Evolutionary conservation across 768 basidiomycete genomes (phyloP), one percentile per base, ranked within the genome.

Genomic region (Coprinopsis cinerea): DNA sequence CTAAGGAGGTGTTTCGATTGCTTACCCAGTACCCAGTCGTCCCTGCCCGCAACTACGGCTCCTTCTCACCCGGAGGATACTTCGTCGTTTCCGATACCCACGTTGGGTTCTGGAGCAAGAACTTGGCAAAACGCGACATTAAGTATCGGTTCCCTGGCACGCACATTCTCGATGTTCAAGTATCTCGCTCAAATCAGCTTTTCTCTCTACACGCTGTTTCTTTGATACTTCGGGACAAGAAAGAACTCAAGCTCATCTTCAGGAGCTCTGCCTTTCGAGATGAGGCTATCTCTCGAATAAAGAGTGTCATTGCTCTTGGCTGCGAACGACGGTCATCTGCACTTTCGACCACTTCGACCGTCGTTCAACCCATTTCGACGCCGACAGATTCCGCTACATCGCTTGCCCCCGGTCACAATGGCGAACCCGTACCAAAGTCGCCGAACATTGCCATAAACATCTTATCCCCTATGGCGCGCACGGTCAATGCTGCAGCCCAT

Each of bases 191-290:
- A 6, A 10, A 17, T 39, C 18, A 17, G 37, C 18, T n/a, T n/a
- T n/a, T 39, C 6, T 39, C 37, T 7, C 13, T 39, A 7, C 57
- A 66, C 51, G 77, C 75, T 4, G 55, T 82, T 43, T 57, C 65
- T 4, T 55, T 83, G 10, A 64, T 72, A 42, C 64, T 80, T 9
- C 67, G 71, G 25, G 76, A 74, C n/a, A 72, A 73, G 41, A 49
- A 62, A 2, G 69, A 75, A 45, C 55, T 80, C 22, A 64, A 63
- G n/a, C 73, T 84, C 52, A 67, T 75, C 20, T 83, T 84, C 62
- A 70, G 67, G 56, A 66, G 64, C 1, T 53, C 57, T 14, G 60
- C 63, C 1, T 49, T 64, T 3, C 63, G 81, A 20, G 74, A 78
- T 46, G 72, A 80, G 49, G 76, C 70, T 2, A 57, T 76, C 7